These are phyloP conservation scores for Alternaria consortialis DNA, from an alignment of 2,329 filamentous ascomycete species.

Conservation along the genomic window DNA sequence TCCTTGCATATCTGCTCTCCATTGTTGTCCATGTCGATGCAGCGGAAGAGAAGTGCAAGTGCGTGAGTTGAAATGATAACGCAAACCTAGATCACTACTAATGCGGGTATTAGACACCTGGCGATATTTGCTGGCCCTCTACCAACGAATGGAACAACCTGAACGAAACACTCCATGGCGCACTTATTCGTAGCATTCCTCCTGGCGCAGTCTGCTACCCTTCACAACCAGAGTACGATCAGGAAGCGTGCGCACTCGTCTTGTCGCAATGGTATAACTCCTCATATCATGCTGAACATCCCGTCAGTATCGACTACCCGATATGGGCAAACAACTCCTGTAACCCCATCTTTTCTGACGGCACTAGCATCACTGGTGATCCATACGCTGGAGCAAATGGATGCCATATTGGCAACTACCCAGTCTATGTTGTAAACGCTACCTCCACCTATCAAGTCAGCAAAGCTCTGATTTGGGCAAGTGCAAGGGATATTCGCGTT, in stretches of 20 bases:
- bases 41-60: slow-evolving; percentile 26
- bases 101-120: slow-evolving; percentile 16
- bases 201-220: slow-evolving; percentile 42
- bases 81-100: not conserved
- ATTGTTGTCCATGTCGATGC: not conserved
- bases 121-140: slow-evolving; percentile 33
- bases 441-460: slow-evolving; percentile 30
- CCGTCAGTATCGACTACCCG: slow-evolving; percentile 42
- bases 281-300: slow-evolving; percentile 35
- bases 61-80: slow-evolving; percentile 16
- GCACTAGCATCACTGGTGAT: slow-evolving; percentile 40
- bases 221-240: slow-evolving; percentile 29
- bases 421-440: slow-evolving; percentile 42
- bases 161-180: slow-evolving; percentile 31
- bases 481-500: slow-evolving; percentile 32
- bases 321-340: slow-evolving; percentile 43
- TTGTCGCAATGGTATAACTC: slow-evolving; percentile 41
- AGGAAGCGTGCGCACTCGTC: slow-evolving; percentile 29
- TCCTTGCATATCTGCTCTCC: not conserved
- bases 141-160: slow-evolving; percentile 29
- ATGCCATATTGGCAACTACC: slow-evolving; percentile 36
- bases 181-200: slow-evolving; percentile 30
- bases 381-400: slow-evolving; percentile 28
- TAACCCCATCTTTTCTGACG: slow-evolving; percentile 42
- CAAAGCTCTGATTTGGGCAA: slow-evolving; percentile 35